A percentile compares a stretch with the other conserved stretches of the same genome.
phyloP scores from a whole-genome alignment of 2,329 filamentous ascomycete genomes.

The Beauveria brongniartii region DNA sequence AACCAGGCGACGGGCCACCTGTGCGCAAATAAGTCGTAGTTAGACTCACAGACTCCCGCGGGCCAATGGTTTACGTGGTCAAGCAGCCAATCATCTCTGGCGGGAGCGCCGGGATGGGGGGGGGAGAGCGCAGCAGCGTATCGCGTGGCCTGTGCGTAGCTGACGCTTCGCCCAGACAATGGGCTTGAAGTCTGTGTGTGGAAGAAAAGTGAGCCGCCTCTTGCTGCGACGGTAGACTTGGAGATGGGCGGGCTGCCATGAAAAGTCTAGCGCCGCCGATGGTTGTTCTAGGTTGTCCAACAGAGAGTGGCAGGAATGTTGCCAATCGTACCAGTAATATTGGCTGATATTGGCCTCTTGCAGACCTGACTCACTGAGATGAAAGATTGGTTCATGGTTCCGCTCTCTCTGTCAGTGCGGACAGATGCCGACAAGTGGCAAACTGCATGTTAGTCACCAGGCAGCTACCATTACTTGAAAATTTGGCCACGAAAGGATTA shows the following conservation, averaged over 20 bases:
- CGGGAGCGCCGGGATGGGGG: background rate
- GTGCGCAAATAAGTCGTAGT: conserved; percentile 2
- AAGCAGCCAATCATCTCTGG: conserved; percentile 2
- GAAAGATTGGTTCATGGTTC: background rate
- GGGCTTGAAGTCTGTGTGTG: conserved; percentile 4
- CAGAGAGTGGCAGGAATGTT: background rate
- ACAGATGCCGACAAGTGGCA: background rate
- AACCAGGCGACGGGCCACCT: background rate
- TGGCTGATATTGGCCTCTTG: too few species aligned
- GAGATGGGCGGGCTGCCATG: background rate
- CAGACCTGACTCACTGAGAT: too few species aligned
- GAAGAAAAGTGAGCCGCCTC: background rate
- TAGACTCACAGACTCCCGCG: background rate
- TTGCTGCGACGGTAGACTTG: conserved; percentile 7
- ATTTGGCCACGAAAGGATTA: background rate
- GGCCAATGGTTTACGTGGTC: background rate
- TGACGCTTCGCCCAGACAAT: background rate
- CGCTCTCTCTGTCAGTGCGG: background rate
- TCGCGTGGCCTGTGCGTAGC: conserved; percentile 4
- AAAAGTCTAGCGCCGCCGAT: background rate
- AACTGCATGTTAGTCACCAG: too few species aligned
- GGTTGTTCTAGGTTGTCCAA: background rate
- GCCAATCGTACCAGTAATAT: too few species aligned
- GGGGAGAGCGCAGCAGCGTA: background rate
- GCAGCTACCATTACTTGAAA: background rate